Conservation (phyloP, 805 yeast species). For the Metschnikowia chrysomelidarum region DNA sequence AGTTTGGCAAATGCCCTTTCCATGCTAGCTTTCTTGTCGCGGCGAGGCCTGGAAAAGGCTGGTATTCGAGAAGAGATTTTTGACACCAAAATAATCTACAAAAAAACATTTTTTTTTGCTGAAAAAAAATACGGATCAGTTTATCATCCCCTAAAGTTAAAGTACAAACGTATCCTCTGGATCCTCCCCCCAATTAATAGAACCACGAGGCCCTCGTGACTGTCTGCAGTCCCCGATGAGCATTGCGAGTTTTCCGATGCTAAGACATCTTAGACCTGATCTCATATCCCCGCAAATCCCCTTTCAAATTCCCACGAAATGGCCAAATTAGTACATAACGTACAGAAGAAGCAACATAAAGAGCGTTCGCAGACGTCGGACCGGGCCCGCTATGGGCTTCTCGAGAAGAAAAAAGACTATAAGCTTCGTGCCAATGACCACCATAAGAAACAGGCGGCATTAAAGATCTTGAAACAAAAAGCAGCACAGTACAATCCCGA, state of each 20-base stretch:
- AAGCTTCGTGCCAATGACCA: slow-evolving; percentile 52
- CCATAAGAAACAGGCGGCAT: slow-evolving; percentile 57
- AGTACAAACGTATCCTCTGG: no score
- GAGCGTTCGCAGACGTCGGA: slow-evolving; percentile 86
- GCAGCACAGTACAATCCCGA: slow-evolving; percentile 82
- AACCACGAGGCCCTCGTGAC: no score
- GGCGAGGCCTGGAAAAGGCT: no score
- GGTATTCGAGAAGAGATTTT: no score
- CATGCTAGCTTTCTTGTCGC: no score
- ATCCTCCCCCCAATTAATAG: no score
- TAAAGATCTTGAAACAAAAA: slow-evolving; percentile 71
- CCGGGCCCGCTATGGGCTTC: slow-evolving; percentile 73
- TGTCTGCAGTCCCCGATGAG: slow-evolving; percentile 18
- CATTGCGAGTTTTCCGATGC: slow-evolving; percentile 6
- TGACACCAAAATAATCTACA: no score
- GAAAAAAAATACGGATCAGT: no score
- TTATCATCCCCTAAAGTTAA: no score
- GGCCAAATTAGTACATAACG: slow-evolving; percentile 82
- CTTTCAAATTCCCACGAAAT: slow-evolving; percentile 29
- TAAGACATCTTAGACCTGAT: no score
- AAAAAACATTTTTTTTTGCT: no score
- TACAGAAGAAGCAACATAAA: slow-evolving; percentile 93
- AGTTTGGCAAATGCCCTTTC: no score
- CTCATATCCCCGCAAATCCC: neutral
- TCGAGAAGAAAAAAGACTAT: slow-evolving; percentile 78